Evolutionary conservation across 768 basidiomycete genomes (phyloP), one percentile per base, ranked within the genome.

Genomic region (Auricularia sp.): DNA sequence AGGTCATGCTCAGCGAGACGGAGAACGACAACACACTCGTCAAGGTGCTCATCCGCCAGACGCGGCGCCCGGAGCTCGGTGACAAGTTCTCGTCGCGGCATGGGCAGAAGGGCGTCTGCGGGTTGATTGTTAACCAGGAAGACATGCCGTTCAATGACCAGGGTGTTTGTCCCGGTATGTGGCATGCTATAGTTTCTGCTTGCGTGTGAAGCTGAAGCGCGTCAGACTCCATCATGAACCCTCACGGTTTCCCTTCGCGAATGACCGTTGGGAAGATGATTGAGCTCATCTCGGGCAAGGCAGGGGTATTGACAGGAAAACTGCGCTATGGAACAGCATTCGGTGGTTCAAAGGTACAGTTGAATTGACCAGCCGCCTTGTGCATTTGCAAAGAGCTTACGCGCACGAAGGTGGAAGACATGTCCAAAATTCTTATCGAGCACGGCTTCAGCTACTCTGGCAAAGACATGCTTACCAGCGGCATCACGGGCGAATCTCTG

Each of bases 261-360:
- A 98, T 95, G 94, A 99, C 97, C 33, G 97, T 99, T 35, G 97
- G 97, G 61, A 99, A 99, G 80, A 99, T 99, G 97, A 97, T 99
- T 62, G 97, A 99, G 75, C 80, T 98, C 23, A 78, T 99, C 36
- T 91, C 94, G 12, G 96, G 97, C 61, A 99, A 99, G 91, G 96
- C 96, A 12, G 96, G 96, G 34, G 93, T 98, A 12, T 74, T 98
- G 63, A 81, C 81, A 54, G 96, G 96, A 18, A 91, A 88, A 71
- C 82, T 95, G 64, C 91, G 94, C 72, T 94, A 94, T 72, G 93
- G 94, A 47, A 96, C 93, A 2, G 96, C 96, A 1, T 99, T 99
- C 72, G 95, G 97, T 59, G 97, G 97, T 54, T 96, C 93, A 42
- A 99, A 99, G 83, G 94, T 90, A 67, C 29, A 29, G 29, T 29